Conservation (phyloP, 1,139 yeast species). For the Kodamaea anthophila region DNA sequence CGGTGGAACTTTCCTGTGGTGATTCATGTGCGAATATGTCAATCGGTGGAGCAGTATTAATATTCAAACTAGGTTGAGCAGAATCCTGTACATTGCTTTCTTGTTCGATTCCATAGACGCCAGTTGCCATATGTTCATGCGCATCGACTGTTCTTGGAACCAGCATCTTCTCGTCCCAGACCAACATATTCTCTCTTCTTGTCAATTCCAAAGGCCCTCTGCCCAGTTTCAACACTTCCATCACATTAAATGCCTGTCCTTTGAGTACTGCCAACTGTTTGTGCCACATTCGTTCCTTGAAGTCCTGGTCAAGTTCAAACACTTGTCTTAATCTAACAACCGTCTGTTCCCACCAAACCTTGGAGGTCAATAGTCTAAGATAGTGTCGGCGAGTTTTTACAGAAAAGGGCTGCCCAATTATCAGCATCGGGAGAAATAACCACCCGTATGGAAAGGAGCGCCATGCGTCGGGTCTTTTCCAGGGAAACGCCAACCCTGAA, state of each 20-base stretch:
- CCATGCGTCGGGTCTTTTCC: constrained; percentile 86
- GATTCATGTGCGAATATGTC: too few species aligned
- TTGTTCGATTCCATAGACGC: constrained; percentile 14
- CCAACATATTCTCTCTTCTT: constrained; percentile 49
- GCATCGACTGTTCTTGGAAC: constrained; percentile 37
- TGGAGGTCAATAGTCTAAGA: constrained; percentile 53
- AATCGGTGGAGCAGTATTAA: too few species aligned
- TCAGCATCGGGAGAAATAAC: constrained; percentile 58
- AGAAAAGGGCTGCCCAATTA: constrained; percentile 67
- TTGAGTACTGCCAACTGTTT: constrained; percentile 67
- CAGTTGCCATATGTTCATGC: constrained; percentile 7
- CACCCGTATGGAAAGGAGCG: constrained; percentile 77
- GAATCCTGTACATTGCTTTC: too few species aligned
- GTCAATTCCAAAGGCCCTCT: constrained; percentile 69
- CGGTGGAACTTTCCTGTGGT: too few species aligned
- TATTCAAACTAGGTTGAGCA: too few species aligned
- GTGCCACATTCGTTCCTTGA: constrained; percentile 60
- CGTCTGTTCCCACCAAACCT: constrained; percentile 68
- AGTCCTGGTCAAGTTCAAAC: constrained; percentile 52
- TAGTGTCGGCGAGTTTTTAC: constrained; percentile 51
- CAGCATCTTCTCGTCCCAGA: constrained; percentile 58
- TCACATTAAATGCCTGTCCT: constrained; percentile 76
- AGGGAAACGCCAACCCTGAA: constrained; percentile 71
- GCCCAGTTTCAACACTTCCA: constrained; percentile 52
- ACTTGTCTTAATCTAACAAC: constrained; percentile 40